A percentile compares a stretch with the other conserved stretches of the same genome.
These are phyloP conservation scores for Ailanthus altissimus DNA, from an alignment of 345 rosid species.

Conservation along the genomic window DNA sequence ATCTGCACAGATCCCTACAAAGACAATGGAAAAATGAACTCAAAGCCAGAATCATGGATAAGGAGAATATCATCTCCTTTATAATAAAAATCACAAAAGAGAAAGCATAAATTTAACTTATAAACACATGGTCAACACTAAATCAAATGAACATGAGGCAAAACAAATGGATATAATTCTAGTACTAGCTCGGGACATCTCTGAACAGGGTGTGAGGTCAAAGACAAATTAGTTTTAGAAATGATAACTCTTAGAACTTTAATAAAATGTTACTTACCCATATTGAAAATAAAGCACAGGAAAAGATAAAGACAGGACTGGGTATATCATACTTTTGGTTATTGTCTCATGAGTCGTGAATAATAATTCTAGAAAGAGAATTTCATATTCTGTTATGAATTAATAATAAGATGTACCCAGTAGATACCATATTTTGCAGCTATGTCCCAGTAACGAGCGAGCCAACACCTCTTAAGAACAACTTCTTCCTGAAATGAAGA, in stretches of 20 bases:
- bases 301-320: background rate
- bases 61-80: background rate
- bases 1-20: slow-evolving; percentile 89
- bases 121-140: slow-evolving; percentile 2
- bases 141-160: slow-evolving; percentile 9
- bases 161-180: background rate
- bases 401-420: slow-evolving; percentile 11
- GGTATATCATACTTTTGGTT: background rate
- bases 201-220: background rate
- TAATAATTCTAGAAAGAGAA: background rate
- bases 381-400: slow-evolving; percentile 3
- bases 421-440: slow-evolving; percentile 84
- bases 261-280: background rate
- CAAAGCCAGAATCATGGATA: slow-evolving; percentile 11
- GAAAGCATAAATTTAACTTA: slow-evolving; percentile 6
- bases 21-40: slow-evolving; percentile 27
- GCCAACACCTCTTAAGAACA: slow-evolving; percentile 99
- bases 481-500: slow-evolving; percentile 89
- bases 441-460: slow-evolving; percentile 99
- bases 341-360: slow-evolving; percentile 7
- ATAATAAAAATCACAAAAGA: slow-evolving; percentile 5
- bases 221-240: background rate
- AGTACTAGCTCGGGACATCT: background rate
- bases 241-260: background rate
- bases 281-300: background rate